Base-by-base conservation (phyloP, 768 basidiomycete genomes). In the Melanogaster broomeanus region DNA sequence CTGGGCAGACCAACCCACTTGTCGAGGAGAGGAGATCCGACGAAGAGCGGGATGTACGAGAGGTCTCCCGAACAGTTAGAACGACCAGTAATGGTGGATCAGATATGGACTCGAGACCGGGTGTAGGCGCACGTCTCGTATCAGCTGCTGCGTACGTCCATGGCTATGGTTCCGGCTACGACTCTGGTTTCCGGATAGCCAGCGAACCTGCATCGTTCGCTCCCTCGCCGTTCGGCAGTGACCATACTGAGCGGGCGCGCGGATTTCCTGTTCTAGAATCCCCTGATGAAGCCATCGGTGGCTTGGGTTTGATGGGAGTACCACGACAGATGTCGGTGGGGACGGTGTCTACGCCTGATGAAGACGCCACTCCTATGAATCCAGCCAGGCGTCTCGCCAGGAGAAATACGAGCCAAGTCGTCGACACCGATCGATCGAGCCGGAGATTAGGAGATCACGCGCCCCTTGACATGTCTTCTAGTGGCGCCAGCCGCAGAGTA, bases 101-200 rank as follows among this genome's bases (percentile, higher is more conserved):
- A n/a, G 48, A 46, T 8, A 41, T 19, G 37, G 45, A 49, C 19
- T 27, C 42, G 16, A 57, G 48, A 22, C 47, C 19, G 2, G 51
- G 16, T 15, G 46, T 55, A 42, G 56, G 27, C 2, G 24, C 57
- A 40, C 68, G 55, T 46, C 63, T 58, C 48, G 69, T 71, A 2
- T 74, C 72, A 11, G 68, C 74, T 1, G 61, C 62, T 12, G 73
- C 74, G 4, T 74, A 74, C 46, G 24, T 68, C 21, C 61, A 60
- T 27, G 73, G 73, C 15, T 74, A 67, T 31, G 69, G 66, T 16
- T 58, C 54, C 10, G 73, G 73, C n/a, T 74, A 72, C 31, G 63
- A 53, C 16, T 62, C 67, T 0, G 67, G 67, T 3, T 52, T 69
- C 21, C 60, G 60, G 8, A 49, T 68, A 3, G 42, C 46, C 25